Evolutionary conservation across 179 eudicot genomes (phyloP), one percentile per base, ranked within the genome.

Genomic region (Carnegiea gigantea): DNA sequence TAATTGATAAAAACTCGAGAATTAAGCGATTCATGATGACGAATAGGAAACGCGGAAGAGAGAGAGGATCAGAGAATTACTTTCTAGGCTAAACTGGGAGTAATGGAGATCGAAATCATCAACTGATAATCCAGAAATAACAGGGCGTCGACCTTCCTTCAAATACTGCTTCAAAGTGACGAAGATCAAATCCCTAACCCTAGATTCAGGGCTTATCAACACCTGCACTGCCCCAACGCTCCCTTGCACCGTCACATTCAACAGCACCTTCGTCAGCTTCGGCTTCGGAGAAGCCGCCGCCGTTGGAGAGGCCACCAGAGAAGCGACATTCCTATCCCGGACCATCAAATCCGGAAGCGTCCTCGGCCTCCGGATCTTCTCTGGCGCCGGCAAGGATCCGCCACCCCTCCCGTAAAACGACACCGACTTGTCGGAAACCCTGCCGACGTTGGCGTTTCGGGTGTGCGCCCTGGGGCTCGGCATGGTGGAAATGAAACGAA

Each of bases 171-270:
- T 82, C 48, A 86, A 64, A 20, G 85, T 77, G 7, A 87, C 84
- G 1, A 44, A 40, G 18, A 88, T 86, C 74, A 88, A 81, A 23
- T 86, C 90, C 54, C 71, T 79, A 51, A 88, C 88, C 0, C n/a
- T 82, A 28, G 73, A 80, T 5, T 86, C 87, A 33, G 83, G 82
- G 3, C 75, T 77, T 33, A 88, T 77, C 67, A 88, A 12, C 48
- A 88, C 90, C 30, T 88, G 90, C 7, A 88, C 86, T 2, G 84
- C 30, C 4, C 90, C 90, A 20, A 88, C 81, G 38, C 88, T 86
- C 1, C 90, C 90, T 83, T 88, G 88, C 26, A 88, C 83, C 70
- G 80, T 82, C 62, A 88, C 90, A 44, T 88, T 86, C 74, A 88
- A 23, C 73, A 88, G 59, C 44, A 86, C 78, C 77, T 86, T 88